phyloP scores from a whole-genome alignment of 2,329 filamentous ascomycete species.

The Pseudogymnoascus pannorum region DNA sequence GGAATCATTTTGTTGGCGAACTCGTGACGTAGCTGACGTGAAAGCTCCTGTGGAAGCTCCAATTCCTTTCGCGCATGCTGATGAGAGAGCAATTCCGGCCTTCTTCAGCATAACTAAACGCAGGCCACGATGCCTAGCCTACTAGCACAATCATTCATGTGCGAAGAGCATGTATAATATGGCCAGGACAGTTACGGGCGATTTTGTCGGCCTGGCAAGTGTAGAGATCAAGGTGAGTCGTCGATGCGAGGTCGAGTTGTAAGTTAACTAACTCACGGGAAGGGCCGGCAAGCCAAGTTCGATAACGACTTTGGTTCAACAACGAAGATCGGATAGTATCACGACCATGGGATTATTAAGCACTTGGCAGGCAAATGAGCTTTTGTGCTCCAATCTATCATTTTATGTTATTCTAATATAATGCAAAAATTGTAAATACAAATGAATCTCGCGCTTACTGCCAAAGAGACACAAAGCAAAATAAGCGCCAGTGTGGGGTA shows the following conservation, averaged over 20 bases:
- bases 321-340: neutral
- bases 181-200: slow-evolving; percentile 11
- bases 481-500: neutral
- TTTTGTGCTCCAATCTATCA: neutral
- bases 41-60: slow-evolving; percentile 23
- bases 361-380: neutral
- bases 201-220: neutral
- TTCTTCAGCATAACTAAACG: slow-evolving; percentile 39
- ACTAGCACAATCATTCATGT: neutral
- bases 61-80: slow-evolving; percentile 30
- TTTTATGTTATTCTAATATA: neutral
- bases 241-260: slow-evolving; percentile 12
- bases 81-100: slow-evolving; percentile 31
- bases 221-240: neutral
- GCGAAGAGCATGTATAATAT: neutral
- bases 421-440: neutral
- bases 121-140: slow-evolving; percentile 2
- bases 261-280: slow-evolving; percentile 2
- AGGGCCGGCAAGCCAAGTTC: slow-evolving; percentile 1
- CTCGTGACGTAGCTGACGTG: slow-evolving; percentile 26
- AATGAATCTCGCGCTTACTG: neutral
- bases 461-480: neutral
- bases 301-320: neutral
- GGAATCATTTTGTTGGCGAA: slow-evolving; percentile 15
- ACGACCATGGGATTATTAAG: neutral